These are phyloP conservation scores for Phyllosticta citriasiana DNA, from an alignment of 2,329 filamentous ascomycete genomes.

Conservation along the genomic window DNA sequence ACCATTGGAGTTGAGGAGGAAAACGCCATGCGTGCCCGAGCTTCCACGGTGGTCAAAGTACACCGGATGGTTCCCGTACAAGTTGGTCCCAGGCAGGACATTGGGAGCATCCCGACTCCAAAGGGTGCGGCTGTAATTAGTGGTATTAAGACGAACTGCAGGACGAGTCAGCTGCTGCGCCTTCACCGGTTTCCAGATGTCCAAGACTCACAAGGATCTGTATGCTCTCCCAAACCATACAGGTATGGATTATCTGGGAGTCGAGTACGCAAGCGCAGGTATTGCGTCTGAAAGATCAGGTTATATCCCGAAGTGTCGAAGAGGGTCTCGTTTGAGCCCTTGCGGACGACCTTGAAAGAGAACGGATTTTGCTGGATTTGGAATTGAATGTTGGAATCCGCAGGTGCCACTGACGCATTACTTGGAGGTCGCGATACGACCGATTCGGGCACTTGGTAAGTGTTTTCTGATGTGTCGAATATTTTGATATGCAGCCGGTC, in stretches of 20 bases:
- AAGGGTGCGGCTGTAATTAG: constrained; percentile 59
- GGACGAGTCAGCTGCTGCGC: neutral
- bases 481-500: constrained; percentile 66
- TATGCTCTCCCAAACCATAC: constrained; percentile 73
- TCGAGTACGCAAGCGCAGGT: constrained; percentile 60
- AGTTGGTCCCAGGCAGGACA: constrained; percentile 51
- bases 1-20: constrained; percentile 24
- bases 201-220: constrained; percentile 42
- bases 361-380: constrained; percentile 49
- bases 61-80: constrained; percentile 67
- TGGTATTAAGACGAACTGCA: constrained; percentile 51
- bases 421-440: constrained; percentile 53
- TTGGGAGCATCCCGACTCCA: constrained; percentile 59
- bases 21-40: constrained; percentile 27
- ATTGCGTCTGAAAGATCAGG: constrained; percentile 70
- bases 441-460: constrained; percentile 64
- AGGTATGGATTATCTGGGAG: constrained; percentile 60
- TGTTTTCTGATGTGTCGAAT: constrained; percentile 56
- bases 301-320: constrained; percentile 60
- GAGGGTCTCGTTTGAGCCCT: constrained; percentile 47
- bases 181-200: neutral
- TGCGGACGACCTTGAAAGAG: constrained; percentile 54
- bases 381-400: constrained; percentile 43
- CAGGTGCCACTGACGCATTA: constrained; percentile 20
- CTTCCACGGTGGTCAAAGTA: constrained; percentile 60